Evolutionary conservation across 495 filamentous ascomycete species (phyloP).

Genomic region (Penicillium ucsense): DNA sequence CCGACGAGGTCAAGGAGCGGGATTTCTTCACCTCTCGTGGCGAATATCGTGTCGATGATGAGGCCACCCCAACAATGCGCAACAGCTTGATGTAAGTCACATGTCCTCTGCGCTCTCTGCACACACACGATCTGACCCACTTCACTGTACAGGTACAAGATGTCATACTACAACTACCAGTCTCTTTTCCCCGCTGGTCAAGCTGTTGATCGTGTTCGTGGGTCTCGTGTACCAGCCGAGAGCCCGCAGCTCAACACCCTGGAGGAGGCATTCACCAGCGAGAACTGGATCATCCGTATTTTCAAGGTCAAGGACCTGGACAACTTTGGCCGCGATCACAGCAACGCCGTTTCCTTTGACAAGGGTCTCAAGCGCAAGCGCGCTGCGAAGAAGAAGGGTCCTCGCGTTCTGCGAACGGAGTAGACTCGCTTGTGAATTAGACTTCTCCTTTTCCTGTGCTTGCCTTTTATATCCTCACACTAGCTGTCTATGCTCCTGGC

Average conservation of each 20-base stretch:
- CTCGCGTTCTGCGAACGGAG: conserved; percentile 75
- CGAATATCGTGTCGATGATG: conserved; percentile 90
- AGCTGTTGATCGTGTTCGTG: conserved; percentile 84
- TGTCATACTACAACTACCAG: conserved; percentile 99
- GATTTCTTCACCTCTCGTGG: conserved; percentile 92
- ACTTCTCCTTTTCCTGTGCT: conserved; percentile 1
- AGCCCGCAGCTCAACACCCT: conserved; percentile 79
- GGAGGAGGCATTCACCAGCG: conserved; percentile 96
- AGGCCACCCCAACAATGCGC: conserved; percentile 95
- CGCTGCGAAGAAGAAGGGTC: conserved; percentile 64
- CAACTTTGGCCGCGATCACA: conserved; percentile 87
- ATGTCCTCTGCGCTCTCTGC: background rate
- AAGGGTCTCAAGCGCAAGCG: conserved; percentile 93
- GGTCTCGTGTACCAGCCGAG: conserved; percentile 67
- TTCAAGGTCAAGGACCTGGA: conserved; percentile 99
- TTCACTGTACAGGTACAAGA: conserved; percentile 83
- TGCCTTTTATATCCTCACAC: conserved; percentile 1
- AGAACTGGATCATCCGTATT: conserved; percentile 99
- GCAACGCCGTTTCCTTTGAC: conserved; percentile 76
- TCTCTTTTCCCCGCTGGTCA: conserved; percentile 85
- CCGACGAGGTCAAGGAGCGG: conserved; percentile 94
- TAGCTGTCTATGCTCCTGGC: background rate
- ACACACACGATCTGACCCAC: background rate
- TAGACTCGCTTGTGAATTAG: conserved; percentile 29
- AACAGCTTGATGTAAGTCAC: conserved; percentile 88